phyloP scores from a whole-genome alignment of 805 yeast species.

The Brettanomyces nanus region DNA sequence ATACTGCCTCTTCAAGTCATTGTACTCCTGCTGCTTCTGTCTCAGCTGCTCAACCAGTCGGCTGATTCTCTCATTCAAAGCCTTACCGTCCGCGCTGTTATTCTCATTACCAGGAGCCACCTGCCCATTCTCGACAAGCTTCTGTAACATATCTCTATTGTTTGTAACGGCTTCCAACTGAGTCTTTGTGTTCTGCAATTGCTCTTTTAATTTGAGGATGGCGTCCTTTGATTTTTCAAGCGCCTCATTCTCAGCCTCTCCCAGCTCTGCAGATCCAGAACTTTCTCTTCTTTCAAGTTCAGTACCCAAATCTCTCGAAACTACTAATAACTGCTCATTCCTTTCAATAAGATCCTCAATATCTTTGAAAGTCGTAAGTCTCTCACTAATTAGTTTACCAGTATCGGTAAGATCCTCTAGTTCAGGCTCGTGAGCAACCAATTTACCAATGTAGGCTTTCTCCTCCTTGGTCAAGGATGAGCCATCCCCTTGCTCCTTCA shows the following conservation, averaged over 20 bases:
- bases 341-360: conserved; percentile 62
- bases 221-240: conserved; percentile 51
- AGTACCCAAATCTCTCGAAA: conserved; percentile 64
- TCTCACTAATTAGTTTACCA: conserved; percentile 59
- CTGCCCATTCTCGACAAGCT: conserved; percentile 25
- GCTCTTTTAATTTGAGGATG: conserved; percentile 51
- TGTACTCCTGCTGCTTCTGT: conserved; percentile 29
- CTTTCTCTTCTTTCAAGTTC: conserved; percentile 60
- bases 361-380: conserved; percentile 63
- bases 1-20: conserved; percentile 32
- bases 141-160: conserved; percentile 61
- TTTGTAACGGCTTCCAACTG: conserved; percentile 46
- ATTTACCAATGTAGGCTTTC: conserved; percentile 48
- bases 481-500: conserved; percentile 45
- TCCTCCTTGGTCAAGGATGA: conserved; percentile 58
- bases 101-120: conserved; percentile 2
- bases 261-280: conserved; percentile 44
- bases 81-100: conserved; percentile 9
- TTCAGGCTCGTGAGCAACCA: conserved; percentile 25
- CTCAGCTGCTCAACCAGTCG: conserved; percentile 24
- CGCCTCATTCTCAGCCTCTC: conserved; percentile 25
- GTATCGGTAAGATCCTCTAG: conserved; percentile 47
- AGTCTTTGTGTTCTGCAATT: conserved; percentile 41
- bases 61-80: conserved; percentile 18
- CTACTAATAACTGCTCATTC: conserved; percentile 62